Percentiles rank a stretch among this genome's conserved stretches.
Evolutionary conservation across 2,329 filamentous ascomycete species (phyloP).

Genomic region (Sporothrix mexicana): DNA sequence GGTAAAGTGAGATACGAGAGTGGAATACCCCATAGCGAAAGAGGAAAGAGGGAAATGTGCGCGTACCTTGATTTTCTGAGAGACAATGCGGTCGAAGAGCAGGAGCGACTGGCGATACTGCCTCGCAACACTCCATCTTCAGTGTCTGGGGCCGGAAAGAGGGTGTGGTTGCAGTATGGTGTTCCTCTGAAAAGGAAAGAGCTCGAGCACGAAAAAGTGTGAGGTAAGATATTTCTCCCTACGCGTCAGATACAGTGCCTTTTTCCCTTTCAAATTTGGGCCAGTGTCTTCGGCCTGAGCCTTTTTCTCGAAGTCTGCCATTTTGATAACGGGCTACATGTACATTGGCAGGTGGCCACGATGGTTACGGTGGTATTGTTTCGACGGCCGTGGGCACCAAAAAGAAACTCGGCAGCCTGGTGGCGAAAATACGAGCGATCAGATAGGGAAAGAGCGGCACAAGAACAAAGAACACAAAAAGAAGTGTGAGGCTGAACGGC

Average conservation of each 20-base stretch:
- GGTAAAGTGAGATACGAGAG: not conserved
- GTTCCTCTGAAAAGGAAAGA: not conserved
- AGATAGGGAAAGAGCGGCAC: slow-evolving; percentile 10
- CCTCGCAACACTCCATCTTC: not conserved
- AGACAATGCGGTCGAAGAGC: not conserved
- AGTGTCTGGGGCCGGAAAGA: not conserved
- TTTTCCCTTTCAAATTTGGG: not conserved
- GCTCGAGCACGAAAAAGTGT: not conserved
- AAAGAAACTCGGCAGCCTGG: slow-evolving; percentile 17
- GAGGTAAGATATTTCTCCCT: not conserved
- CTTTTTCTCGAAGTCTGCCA: not conserved
- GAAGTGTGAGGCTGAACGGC: not conserved
- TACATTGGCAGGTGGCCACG: not conserved
- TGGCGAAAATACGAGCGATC: slow-evolving; percentile 19
- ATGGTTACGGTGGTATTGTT: slow-evolving; percentile 1
- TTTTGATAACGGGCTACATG: not conserved
- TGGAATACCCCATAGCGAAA: not conserved
- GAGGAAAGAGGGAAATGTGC: not conserved
- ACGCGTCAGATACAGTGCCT: not conserved
- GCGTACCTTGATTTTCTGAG: not conserved
- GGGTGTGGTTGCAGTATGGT: slow-evolving; percentile 26
- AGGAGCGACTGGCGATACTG: slow-evolving; percentile 10
- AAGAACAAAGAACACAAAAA: not conserved
- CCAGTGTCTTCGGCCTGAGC: not conserved
- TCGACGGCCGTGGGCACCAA: slow-evolving; percentile 13